Evolutionary conservation across 1,284 basidiomycete species (phyloP), one percentile per base, ranked within the genome.

Genomic region (Sanguinoderma infundibulare): DNA sequence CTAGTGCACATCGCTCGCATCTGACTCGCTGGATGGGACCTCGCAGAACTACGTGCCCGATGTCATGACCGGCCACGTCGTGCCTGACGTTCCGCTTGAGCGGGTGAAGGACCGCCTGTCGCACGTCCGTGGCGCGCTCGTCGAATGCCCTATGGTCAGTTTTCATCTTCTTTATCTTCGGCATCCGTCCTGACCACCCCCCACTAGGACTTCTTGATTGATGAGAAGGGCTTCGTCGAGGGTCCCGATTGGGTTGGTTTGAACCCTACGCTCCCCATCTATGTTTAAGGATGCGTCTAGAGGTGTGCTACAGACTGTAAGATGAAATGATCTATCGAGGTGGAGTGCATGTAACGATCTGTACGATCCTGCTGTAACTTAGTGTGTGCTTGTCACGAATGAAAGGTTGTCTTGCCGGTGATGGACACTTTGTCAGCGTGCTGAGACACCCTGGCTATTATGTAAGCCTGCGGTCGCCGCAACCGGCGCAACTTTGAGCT

Each of bases 31-130:
- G 26, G 63, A 52, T 46, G 9, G n/a, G 28, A 24, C 14, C 14
- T 59, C 15, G 15, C 64, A 92, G 88, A 79, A 76, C 58, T 92
- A 91, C 70, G 81, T 88, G 8, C 87, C 91, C 5, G 90, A 92
- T 70, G 84, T 88, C 62, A 89, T 92, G 82, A 82, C 84, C 4
- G 94, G 94, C 2, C 96, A 97, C 75, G 88, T 97, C 54, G 87
- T 86, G 1, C 87, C 87, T 10, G 86, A 80, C 5, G 70, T 94
- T 32, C 73, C 84, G 0, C 76, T 95, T 22, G 77, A 81, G 1
- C 84, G 88, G 50, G 82, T 95, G 68, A 95, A 96, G 80, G 78
- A 86, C 47, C 84, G 87, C 38, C 83, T 98, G 49, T 78, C 80
- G 34, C 79, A 86, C 67, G 87, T 98, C 59, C 82, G 78, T 68